Conservation (phyloP, 2,329 filamentous ascomycete species). For the Alternaria gansuensis region DNA sequence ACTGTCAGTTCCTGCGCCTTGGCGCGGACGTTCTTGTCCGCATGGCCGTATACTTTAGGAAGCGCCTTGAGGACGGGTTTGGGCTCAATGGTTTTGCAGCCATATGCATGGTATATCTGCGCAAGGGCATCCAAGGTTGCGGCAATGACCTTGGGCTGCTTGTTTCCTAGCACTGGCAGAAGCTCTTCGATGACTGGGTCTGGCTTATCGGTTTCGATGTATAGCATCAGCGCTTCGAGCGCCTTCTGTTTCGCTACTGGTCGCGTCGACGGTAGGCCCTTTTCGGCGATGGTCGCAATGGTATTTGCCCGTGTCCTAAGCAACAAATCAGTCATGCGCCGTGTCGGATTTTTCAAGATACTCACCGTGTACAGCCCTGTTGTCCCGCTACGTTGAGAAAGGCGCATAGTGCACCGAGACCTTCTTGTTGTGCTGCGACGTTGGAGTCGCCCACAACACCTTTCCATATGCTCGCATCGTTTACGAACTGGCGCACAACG, state of each 20-base stretch:
- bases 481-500: constrained; percentile 84
- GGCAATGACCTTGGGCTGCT: constrained; percentile 87
- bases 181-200: constrained; percentile 90
- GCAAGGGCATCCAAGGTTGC: constrained; percentile 79
- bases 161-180: constrained; percentile 81
- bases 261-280: constrained; percentile 86
- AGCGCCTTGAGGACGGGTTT: constrained; percentile 88
- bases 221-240: constrained; percentile 84
- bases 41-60: constrained; percentile 91
- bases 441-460: constrained; percentile 92
- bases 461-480: constrained; percentile 89
- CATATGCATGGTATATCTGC: constrained; percentile 89
- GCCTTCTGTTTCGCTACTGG: constrained; percentile 88
- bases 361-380: constrained; percentile 75
- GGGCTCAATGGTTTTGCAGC: constrained; percentile 91
- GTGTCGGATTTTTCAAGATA: not conserved
- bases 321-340: constrained; percentile 21
- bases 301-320: constrained; percentile 76
- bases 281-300: constrained; percentile 84
- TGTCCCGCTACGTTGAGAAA: constrained; percentile 91
- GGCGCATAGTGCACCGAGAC: constrained; percentile 83
- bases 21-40: constrained; percentile 96
- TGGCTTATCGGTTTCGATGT: constrained; percentile 87
- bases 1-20: constrained; percentile 91
- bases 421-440: constrained; percentile 95